Percentiles rank a stretch among this genome's conserved stretches.
These are phyloP conservation scores for Cordyceps sp. DNA, from an alignment of 2,329 filamentous ascomycete genomes.

Conservation along the genomic window DNA sequence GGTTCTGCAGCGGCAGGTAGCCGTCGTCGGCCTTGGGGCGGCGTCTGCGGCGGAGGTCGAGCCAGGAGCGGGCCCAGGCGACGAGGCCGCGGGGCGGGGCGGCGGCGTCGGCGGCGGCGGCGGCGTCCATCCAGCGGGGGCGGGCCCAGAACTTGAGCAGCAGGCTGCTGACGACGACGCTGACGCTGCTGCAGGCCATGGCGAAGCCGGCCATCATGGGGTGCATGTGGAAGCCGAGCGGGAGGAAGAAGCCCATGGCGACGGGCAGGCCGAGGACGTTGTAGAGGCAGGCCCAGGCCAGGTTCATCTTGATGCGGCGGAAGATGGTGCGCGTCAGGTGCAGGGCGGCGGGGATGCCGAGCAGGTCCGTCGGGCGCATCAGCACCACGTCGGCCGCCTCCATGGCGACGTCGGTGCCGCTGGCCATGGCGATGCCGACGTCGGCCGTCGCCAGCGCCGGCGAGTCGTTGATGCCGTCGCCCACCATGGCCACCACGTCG, in stretches of 20 bases:
- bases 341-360: constrained; percentile 80
- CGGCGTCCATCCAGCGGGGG: constrained; percentile 69
- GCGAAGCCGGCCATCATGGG: constrained; percentile 90
- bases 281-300: constrained; percentile 86
- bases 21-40: constrained; percentile 30
- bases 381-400: constrained; percentile 92
- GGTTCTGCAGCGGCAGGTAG: constrained; percentile 40
- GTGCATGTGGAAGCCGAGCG: constrained; percentile 73
- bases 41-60: neutral
- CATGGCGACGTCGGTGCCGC: constrained; percentile 92
- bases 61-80: constrained; percentile 8
- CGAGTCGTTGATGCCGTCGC: constrained; percentile 96
- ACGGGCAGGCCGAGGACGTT: constrained; percentile 85
- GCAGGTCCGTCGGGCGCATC: constrained; percentile 81
- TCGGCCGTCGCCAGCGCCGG: constrained; percentile 86
- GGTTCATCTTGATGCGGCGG: constrained; percentile 80
- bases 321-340: constrained; percentile 76
- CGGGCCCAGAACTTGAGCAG: constrained; percentile 76
- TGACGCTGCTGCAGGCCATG: constrained; percentile 84
- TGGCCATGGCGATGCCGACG: constrained; percentile 82
- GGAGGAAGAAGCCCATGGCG: constrained; percentile 91
- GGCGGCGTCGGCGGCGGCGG: constrained; percentile 37
- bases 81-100: constrained; percentile 27
- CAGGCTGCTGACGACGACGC: constrained; percentile 70
- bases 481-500: constrained; percentile 84